phyloP scores from a whole-genome alignment of 257 asterid genomes.

The Nicotiana benthamiana region DNA sequence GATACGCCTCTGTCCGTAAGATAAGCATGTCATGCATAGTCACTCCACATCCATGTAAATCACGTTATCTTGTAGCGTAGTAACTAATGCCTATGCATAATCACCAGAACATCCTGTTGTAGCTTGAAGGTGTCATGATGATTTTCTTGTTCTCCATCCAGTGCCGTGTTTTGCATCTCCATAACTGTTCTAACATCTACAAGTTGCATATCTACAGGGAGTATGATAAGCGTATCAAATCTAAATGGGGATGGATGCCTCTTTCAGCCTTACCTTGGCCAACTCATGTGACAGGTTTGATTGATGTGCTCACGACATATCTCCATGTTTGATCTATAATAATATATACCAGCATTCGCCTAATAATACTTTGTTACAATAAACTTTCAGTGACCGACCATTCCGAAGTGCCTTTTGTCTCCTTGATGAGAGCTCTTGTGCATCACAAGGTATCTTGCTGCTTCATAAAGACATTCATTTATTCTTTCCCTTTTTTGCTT shows the following conservation, averaged over 20 bases:
- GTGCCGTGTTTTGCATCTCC: background rate
- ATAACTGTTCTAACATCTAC: background rate
- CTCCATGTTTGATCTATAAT: background rate
- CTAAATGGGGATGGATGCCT: constrained; percentile 54
- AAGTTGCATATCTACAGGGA: constrained; percentile 24
- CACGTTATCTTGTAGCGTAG: background rate
- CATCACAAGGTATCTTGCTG: constrained; percentile 45
- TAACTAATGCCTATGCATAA: background rate
- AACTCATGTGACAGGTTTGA: constrained; percentile 48
- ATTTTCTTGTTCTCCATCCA: background rate
- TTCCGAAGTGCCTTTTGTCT: constrained; percentile 42
- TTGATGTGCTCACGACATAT: constrained; percentile 5
- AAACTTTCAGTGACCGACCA: constrained; percentile 39
- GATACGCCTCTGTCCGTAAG: background rate
- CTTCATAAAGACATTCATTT: background rate
- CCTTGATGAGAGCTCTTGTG: constrained; percentile 65
- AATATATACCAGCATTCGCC: background rate
- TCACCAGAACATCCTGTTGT: background rate
- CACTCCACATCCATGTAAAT: background rate
- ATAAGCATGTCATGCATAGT: background rate
- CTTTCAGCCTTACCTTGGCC: constrained; percentile 54
- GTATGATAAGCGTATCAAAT: constrained; percentile 31
- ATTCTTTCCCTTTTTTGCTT: background rate
- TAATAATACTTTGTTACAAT: background rate
- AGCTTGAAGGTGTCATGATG: background rate